Percentiles rank a stretch among this genome's conserved stretches.
phyloP scores from a whole-genome alignment of 2,329 filamentous ascomycete species.

The Exophiala sp. region DNA sequence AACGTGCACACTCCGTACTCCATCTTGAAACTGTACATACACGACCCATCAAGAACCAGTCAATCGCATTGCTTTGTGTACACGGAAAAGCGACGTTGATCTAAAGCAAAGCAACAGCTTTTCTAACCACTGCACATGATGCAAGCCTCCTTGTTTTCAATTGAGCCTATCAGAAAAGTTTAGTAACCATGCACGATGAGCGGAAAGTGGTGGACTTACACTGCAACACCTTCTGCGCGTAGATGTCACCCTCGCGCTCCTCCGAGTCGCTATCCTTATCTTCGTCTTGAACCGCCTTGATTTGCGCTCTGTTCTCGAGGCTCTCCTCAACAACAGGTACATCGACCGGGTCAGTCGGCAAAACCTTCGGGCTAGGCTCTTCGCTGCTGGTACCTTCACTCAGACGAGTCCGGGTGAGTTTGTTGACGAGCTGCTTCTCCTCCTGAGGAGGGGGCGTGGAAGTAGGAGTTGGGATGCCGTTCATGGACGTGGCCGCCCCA shows the following conservation, averaged over 20 bases:
- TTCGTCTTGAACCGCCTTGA: conserved; percentile 62
- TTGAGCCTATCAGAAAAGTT: conserved; percentile 62
- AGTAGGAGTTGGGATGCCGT: conserved; percentile 67
- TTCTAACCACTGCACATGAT: conserved; percentile 92
- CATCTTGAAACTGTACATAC: no score
- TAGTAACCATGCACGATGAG: background rate
- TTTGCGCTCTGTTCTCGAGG: conserved; percentile 39
- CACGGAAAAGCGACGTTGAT: background rate
- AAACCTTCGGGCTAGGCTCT: conserved; percentile 68
- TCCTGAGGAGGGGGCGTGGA: conserved; percentile 60
- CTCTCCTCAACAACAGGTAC: conserved; percentile 63
- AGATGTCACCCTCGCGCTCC: conserved; percentile 85
- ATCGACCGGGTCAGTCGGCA: conserved; percentile 65
- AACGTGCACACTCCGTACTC: no score
- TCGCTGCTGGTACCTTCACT: conserved; percentile 68
- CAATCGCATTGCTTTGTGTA: no score
- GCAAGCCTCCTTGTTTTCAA: conserved; percentile 93
- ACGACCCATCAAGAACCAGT: no score
- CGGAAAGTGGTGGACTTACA: conserved; percentile 58
- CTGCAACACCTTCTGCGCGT: conserved; percentile 83
- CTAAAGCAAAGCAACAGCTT: background rate
- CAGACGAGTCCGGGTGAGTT: conserved; percentile 51
- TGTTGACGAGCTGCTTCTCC: conserved; percentile 49
- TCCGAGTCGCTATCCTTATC: conserved; percentile 69
- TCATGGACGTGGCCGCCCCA: conserved; percentile 43